Evolutionary conservation across 139 green algal genomes (phyloP), one percentile per base, ranked within the genome.

Genomic region (Tetradesmus obliquus): DNA sequence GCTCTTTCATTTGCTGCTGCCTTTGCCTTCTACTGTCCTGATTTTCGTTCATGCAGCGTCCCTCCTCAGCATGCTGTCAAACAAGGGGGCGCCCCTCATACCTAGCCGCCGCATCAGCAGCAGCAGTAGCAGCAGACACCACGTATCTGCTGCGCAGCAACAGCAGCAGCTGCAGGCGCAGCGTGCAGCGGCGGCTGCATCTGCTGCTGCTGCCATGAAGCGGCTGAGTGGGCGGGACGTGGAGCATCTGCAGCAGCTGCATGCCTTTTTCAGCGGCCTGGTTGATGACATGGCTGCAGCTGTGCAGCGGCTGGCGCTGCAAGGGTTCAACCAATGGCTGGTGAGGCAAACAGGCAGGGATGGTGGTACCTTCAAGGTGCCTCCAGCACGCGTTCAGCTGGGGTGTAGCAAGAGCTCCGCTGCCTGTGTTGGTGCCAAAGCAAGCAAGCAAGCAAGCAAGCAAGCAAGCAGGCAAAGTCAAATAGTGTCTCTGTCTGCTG

Each of bases 251-350:
- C 53, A 62, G 81, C 69, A 88, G 54, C 89, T 97, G 92, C 92
- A 93, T 45, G 22, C 79, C 0, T 97, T 95, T 54, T 92, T 97
- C 12, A 74, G 86, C 55, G 76, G 76, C 51, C 80, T 93, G n/a
- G 74, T 96, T 54, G 87, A 93, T 53, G 92, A 95, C 53, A 84
- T 98, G 79, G 66, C 85, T 17, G 92, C 86, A 3, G 89, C 93
- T 0, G 74, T 97, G 55, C 93, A 98, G 92, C 91, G 94, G 69
- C 91, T 93, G 8, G 95, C 96, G 1, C 22, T 97, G 3, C 79
- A 90, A 24, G 95, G 97, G 76, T 96, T 98, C 91, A 96, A 98
- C 84, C 84, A 96, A n/a, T 98, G 96, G 96, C 93, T 98, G 94
- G 95, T 97, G 84, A 72, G 92, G 32, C 32, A 45, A 45, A 45